Percentiles rank a stretch among this genome's conserved stretches.
Evolutionary conservation across 2,329 filamentous ascomycete species (phyloP).

Genomic region (Sarocladium brachiariae): DNA sequence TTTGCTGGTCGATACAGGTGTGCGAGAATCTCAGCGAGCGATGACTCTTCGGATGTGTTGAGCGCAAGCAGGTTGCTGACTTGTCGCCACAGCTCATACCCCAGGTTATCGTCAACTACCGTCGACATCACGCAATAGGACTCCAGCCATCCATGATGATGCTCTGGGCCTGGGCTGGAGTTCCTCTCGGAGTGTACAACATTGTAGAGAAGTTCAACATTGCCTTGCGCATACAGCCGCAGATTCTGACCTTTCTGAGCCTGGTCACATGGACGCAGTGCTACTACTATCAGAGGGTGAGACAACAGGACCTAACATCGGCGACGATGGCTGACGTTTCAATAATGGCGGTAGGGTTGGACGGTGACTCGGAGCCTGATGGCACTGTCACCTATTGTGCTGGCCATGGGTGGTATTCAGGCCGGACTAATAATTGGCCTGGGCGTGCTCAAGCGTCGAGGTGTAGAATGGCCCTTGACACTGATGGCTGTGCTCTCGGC

Average conservation of each 20-base stretch:
- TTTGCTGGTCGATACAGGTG: conserved; percentile 6
- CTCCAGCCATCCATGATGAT: conserved; percentile 14
- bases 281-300: conserved; percentile 19
- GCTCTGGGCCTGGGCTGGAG: conserved; percentile 16
- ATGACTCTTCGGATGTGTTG: not conserved
- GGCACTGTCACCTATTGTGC: conserved; percentile 43
- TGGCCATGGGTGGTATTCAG: conserved; percentile 53
- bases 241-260: conserved; percentile 25
- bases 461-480: conserved; percentile 53
- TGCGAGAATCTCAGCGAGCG: not conserved
- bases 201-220: conserved; percentile 23
- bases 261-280: conserved; percentile 25
- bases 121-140: conserved; percentile 12
- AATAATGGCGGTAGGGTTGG: conserved; percentile 1
- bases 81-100: conserved; percentile 13
- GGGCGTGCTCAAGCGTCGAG: conserved; percentile 33
- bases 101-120: conserved; percentile 15
- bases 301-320: not conserved
- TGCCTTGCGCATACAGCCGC: conserved; percentile 24
- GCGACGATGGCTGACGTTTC: not conserved
- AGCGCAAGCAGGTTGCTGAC: not conserved
- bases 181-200: conserved; percentile 20
- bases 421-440: conserved; percentile 52
- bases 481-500: conserved; percentile 63
- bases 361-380: conserved; percentile 12